Conservation (phyloP, 2,329 filamentous ascomycete species). For the Aureobasidium musti region DNA sequence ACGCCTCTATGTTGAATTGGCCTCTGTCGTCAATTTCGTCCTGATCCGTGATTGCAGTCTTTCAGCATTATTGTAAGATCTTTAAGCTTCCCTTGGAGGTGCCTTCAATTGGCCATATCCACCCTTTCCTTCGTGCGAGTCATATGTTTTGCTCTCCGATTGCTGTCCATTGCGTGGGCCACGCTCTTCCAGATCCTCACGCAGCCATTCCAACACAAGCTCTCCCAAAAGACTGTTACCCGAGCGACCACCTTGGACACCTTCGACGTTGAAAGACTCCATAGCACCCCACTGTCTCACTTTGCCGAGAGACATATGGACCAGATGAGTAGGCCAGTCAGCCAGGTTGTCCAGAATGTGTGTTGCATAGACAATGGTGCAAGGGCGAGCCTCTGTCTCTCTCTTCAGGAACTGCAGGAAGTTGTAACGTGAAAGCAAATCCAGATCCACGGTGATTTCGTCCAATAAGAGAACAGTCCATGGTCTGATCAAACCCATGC, state of each 20-base stretch:
- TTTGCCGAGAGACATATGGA: conserved; percentile 88
- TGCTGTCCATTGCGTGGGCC: conserved; percentile 69
- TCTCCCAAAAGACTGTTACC: conserved; percentile 86
- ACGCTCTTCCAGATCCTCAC: conserved; percentile 73
- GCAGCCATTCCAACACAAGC: conserved; percentile 84
- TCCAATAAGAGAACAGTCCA: conserved; percentile 92
- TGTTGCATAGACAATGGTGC: conserved; percentile 95
- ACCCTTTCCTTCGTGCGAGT: conserved; percentile 59
- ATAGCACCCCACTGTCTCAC: conserved; percentile 85
- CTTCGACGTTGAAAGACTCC: conserved; percentile 64
- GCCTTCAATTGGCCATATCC: conserved; percentile 63
- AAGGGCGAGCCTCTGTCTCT: conserved; percentile 79
- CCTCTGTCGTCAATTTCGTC: not conserved
- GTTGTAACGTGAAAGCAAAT: conserved; percentile 78
- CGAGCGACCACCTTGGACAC: conserved; percentile 50
- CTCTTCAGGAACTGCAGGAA: conserved; percentile 83
- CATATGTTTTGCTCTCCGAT: conserved; percentile 67
- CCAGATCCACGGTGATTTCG: conserved; percentile 95
- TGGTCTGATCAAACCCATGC: conserved; percentile 89
- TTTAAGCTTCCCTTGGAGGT: conserved; percentile 5
- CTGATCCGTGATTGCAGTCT: not conserved
- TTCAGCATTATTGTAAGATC: not conserved
- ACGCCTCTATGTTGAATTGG: conserved; percentile 24
- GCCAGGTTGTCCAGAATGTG: conserved; percentile 96
- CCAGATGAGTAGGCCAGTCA: conserved; percentile 91